Percentiles rank a stretch among this genome's conserved stretches.
Evolutionary conservation across 2,329 filamentous ascomycete genomes (phyloP).

Genomic region (Fusarium lateritium): DNA sequence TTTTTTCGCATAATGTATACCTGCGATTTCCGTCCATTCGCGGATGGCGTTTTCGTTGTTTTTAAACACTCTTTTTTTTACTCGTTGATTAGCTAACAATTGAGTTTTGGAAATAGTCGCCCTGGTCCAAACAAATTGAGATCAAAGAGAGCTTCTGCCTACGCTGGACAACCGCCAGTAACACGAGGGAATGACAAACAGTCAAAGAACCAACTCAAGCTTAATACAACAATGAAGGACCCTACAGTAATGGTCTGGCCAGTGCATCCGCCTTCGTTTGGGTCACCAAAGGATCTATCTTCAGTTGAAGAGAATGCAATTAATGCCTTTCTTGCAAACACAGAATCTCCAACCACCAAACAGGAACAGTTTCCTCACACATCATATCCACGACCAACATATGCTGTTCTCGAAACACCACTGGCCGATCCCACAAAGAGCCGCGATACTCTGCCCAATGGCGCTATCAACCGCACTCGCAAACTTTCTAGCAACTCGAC

Average conservation of each 20-base stretch:
- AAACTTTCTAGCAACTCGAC: conserved; percentile 54
- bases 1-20: conserved; percentile 11
- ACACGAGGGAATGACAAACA: conserved; percentile 30
- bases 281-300: conserved; percentile 38
- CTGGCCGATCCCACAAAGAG: conserved; percentile 40
- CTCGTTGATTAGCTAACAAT: conserved; percentile 27
- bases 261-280: conserved; percentile 41
- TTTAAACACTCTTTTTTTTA: conserved; percentile 13
- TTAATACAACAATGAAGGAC: conserved; percentile 42
- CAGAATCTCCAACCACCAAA: conserved; percentile 12
- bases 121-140: conserved; percentile 48
- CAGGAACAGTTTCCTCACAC: conserved; percentile 33
- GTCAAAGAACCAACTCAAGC: conserved; percentile 26
- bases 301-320: conserved; percentile 39
- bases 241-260: conserved; percentile 43
- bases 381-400: conserved; percentile 50
- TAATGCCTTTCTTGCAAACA: conserved; percentile 34
- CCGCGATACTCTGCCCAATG: conserved; percentile 39
- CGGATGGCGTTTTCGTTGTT: conserved; percentile 11
- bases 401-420: conserved; percentile 52
- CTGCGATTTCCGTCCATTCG: conserved; percentile 1
- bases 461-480: conserved; percentile 55
- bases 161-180: conserved; percentile 32
- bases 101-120: conserved; percentile 34
- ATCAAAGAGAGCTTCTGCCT: conserved; percentile 45